Base-by-base conservation (phyloP, 352 stramenopile species). In the Phytopythium montanum region DNA sequence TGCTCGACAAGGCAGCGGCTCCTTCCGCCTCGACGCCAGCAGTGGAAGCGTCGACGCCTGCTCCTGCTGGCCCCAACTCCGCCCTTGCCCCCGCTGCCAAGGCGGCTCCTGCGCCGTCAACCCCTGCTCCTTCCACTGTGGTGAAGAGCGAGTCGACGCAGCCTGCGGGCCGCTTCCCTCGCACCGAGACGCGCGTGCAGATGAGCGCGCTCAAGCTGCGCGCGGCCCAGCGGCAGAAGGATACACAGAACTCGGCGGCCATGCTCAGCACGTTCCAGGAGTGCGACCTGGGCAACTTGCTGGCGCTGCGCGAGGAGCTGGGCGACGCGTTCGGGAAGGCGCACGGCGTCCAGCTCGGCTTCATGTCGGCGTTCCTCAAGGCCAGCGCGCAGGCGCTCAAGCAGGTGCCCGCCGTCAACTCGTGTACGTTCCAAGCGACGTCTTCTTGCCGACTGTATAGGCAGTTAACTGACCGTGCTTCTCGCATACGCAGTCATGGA, bases 191-290 rank as follows among this genome's bases (percentile, higher is more conserved):
- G 23, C 82, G 82, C 54, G 82, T 92, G 59, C 75, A 99, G 86
- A 99, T 99, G 93, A 98, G 88, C 55, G 82, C 90, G 51, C 94
- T 99, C 81, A 96, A 98, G 62, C 65, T 96, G 59, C 94, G 95
- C 57, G 94, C 98, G 48, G 97, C 97, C 14, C 74, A 97, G 58
- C 87, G 97, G 49, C 85, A 99, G 52, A 99, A 99, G 72, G 97
- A 99, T 66, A 96, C 96, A 31, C 97, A 99, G 85, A 99, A 99
- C 78, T 96, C 91, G 25, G 95, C 96, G 25, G 97, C 97, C 31
- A 99, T 99, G 88, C 84, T 99, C 13, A 99, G 97, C 19, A 99
- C 97, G 46, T 99, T 99, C 85, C 97, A 99, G 74, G 97, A 99
- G 76, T 96, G 88, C 58, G 97, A 99, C 70, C 92, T 99, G 79